Percentiles rank a stretch among this genome's conserved stretches.
Conservation (phyloP, 495 filamentous ascomycete genomes). For the Tetracladium setigerum region DNA sequence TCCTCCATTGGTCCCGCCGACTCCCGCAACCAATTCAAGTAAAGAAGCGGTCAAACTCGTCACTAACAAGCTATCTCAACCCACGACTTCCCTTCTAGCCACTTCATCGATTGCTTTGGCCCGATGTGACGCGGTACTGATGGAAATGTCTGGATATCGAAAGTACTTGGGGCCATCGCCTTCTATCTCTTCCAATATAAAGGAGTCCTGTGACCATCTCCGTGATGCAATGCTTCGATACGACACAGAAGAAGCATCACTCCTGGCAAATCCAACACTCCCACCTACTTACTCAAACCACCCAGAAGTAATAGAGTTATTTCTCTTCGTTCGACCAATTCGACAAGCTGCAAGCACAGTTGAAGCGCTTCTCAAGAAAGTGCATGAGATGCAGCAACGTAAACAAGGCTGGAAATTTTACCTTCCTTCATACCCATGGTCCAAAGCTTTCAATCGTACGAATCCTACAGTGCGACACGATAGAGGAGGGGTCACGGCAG, state of each 20-base stretch:
- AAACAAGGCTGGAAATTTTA: slow-evolving; percentile 31
- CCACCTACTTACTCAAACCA: slow-evolving; percentile 27
- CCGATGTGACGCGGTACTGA: slow-evolving; percentile 37
- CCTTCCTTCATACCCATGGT: slow-evolving; percentile 41
- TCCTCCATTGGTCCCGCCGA: slow-evolving; percentile 1
- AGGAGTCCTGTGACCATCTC: slow-evolving; percentile 25
- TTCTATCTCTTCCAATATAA: slow-evolving; percentile 27
- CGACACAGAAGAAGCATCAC: slow-evolving; percentile 24
- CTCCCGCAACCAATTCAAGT: slow-evolving; percentile 10
- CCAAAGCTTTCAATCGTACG: slow-evolving; percentile 42
- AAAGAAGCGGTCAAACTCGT: slow-evolving; percentile 27
- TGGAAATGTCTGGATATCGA: slow-evolving; percentile 40
- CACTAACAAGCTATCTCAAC: slow-evolving; percentile 33
- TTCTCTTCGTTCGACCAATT: slow-evolving; percentile 47
- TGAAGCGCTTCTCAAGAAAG: slow-evolving; percentile 34
- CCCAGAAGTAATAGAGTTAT: slow-evolving; percentile 42
- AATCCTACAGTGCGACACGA: slow-evolving; percentile 52
- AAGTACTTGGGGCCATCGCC: slow-evolving; percentile 30
- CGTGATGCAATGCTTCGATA: slow-evolving; percentile 28
- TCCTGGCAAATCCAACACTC: slow-evolving; percentile 23
- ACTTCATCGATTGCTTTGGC: slow-evolving; percentile 34
- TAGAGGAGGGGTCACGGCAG: slow-evolving; percentile 46
- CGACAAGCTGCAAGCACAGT: slow-evolving; percentile 43
- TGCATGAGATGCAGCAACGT: slow-evolving; percentile 36
- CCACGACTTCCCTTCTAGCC: slow-evolving; percentile 35